Evolutionary conservation across 2,329 filamentous ascomycete species (phyloP).

Genomic region (Scedosporium dehoogii): DNA sequence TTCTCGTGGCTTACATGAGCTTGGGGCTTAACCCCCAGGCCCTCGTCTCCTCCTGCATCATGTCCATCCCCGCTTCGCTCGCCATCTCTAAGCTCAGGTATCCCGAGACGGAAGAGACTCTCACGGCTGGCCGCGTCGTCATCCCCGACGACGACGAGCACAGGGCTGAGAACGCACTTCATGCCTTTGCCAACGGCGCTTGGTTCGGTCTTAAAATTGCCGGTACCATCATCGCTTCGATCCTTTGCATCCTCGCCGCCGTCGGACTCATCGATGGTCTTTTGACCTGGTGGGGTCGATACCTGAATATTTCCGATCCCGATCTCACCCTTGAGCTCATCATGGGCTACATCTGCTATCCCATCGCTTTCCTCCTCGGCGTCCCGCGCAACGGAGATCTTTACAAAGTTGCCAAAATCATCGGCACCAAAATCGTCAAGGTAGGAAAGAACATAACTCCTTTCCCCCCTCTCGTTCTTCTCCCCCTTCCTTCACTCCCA

Average conservation of each 20-base stretch:
- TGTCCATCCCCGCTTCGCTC: conserved; percentile 87
- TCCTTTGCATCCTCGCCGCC: conserved; percentile 76
- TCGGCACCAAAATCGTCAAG: conserved; percentile 76
- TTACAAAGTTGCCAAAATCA: conserved; percentile 65
- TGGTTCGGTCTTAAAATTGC: conserved; percentile 83
- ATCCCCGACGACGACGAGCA: conserved; percentile 72
- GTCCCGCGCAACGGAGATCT: conserved; percentile 59
- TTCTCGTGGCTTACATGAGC: conserved; percentile 75
- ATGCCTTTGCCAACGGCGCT: conserved; percentile 76
- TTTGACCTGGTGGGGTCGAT: conserved; percentile 74
- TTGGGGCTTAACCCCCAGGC: conserved; percentile 79
- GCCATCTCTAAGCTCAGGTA: conserved; percentile 84
- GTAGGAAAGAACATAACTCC: conserved; percentile 7
- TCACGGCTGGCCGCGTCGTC: conserved; percentile 70
- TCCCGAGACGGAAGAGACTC: conserved; percentile 76
- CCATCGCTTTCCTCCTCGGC: conserved; percentile 70
- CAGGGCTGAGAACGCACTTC: conserved; percentile 67
- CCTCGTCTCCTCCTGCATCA: conserved; percentile 83
- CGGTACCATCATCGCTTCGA: conserved; percentile 67
- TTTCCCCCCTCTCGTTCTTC: too few species aligned
- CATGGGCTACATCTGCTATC: conserved; percentile 68
- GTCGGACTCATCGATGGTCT: conserved; percentile 66
- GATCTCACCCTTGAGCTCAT: conserved; percentile 58
- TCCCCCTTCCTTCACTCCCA: conserved; percentile 2
- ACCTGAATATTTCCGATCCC: conserved; percentile 62